Percentiles rank a stretch among this genome's conserved stretches.
Conservation (phyloP, 257 asterid genomes). For the Cinchona pubescens region DNA sequence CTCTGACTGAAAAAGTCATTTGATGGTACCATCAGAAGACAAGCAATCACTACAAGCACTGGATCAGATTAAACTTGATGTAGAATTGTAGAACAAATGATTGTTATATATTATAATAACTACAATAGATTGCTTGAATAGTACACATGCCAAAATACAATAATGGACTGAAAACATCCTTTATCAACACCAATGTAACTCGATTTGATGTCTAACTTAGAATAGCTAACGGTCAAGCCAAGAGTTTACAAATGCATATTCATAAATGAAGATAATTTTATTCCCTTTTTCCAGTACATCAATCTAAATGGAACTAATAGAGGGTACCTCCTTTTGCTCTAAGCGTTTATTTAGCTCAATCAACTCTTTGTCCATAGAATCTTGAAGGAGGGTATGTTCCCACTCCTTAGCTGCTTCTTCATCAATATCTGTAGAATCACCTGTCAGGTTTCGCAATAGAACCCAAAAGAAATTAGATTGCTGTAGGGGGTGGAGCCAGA, state of each 20-base stretch:
- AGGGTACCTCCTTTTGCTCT: slow-evolving; percentile 84
- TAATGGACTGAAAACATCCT: neutral
- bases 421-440: slow-evolving; percentile 81
- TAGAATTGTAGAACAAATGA: neutral
- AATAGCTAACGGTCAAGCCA: neutral
- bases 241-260: neutral
- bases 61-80: neutral
- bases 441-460: slow-evolving; percentile 37
- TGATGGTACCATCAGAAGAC: neutral
- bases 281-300: neutral
- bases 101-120: neutral
- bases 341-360: slow-evolving; percentile 72
- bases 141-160: neutral
- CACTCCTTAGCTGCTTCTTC: slow-evolving; percentile 87
- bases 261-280: neutral
- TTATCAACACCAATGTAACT: neutral
- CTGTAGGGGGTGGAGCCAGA: too few relatives aligned
- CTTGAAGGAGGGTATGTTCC: slow-evolving; percentile 95
- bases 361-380: slow-evolving; percentile 89
- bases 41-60: neutral
- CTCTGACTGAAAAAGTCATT: slow-evolving; percentile 65
- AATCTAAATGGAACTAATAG: slow-evolving; percentile 11
- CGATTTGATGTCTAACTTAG: neutral
- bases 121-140: neutral
- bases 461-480: slow-evolving; percentile 15